Conservation (phyloP, 2,329 filamentous ascomycete genomes). For the Aspergillus sojae region DNA sequence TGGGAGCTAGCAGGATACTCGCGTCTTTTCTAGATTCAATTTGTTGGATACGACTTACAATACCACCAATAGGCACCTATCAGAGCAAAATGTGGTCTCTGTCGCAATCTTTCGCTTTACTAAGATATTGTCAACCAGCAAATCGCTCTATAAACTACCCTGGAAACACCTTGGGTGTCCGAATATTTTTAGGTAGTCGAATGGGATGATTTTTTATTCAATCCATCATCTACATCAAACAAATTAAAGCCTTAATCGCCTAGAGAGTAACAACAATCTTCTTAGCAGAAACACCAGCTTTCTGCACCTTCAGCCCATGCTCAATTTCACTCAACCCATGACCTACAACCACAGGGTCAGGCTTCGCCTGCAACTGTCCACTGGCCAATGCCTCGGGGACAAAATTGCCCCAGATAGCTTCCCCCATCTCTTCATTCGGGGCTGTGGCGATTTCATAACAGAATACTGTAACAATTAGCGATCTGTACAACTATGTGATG, state of each 20-base stretch:
- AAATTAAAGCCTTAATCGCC: background rate
- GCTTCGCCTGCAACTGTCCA: constrained; percentile 37
- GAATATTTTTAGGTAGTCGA: too few relatives aligned
- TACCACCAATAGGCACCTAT: too few relatives aligned
- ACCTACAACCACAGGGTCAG: constrained; percentile 26
- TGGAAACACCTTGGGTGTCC: too few relatives aligned
- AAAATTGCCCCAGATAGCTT: constrained; percentile 30
- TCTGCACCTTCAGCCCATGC: constrained; percentile 23
- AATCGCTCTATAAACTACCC: too few relatives aligned
- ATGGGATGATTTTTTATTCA: too few relatives aligned
- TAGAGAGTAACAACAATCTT: constrained; percentile 26
- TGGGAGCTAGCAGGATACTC: too few relatives aligned
- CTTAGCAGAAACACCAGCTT: constrained; percentile 29
- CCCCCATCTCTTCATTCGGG: constrained; percentile 10
- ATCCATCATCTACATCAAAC: background rate
- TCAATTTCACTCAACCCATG: constrained; percentile 28
- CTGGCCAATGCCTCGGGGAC: constrained; percentile 37
- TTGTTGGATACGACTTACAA: too few relatives aligned
- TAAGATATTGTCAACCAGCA: too few relatives aligned
- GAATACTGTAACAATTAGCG: background rate
- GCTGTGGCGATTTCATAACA: background rate
- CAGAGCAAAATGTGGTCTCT: too few relatives aligned
- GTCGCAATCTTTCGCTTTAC: too few relatives aligned
- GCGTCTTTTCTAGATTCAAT: too few relatives aligned
- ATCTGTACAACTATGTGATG: background rate